Percentiles rank a stretch among this genome's conserved stretches.
Evolutionary conservation across 2,329 filamentous ascomycete species (phyloP).

Genomic region (Clonostachys byssicola): DNA sequence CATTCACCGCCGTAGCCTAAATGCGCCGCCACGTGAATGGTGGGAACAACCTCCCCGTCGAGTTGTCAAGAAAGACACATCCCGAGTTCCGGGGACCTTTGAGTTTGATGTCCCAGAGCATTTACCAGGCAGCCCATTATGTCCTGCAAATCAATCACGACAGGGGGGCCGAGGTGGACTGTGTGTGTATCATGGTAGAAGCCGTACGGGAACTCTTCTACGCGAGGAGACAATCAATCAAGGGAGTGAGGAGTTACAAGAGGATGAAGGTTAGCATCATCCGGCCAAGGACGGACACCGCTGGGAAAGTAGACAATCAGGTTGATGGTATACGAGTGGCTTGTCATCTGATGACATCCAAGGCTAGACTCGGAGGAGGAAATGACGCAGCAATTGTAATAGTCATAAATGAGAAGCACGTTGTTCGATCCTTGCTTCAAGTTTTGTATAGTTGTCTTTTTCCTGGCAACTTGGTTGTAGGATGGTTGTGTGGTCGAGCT

Average conservation of each 20-base stretch:
- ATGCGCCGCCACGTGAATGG: slow-evolving; percentile 23
- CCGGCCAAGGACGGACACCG: neutral
- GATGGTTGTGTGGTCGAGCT: too few species aligned
- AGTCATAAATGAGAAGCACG: too few species aligned
- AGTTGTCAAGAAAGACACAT: slow-evolving; percentile 9
- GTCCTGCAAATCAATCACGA: slow-evolving; percentile 41
- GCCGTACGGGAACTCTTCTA: neutral
- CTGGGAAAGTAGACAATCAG: too few species aligned
- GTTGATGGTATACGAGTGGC: too few species aligned
- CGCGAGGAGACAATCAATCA: slow-evolving; percentile 9
- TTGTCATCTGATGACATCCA: too few species aligned
- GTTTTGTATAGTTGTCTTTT: too few species aligned
- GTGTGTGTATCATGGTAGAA: slow-evolving; percentile 42
- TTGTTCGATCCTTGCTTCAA: too few species aligned
- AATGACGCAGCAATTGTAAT: too few species aligned
- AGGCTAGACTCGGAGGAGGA: too few species aligned
- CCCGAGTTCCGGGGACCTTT: slow-evolving; percentile 20
- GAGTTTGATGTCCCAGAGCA: slow-evolving; percentile 47
- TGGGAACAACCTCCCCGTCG: slow-evolving; percentile 23
- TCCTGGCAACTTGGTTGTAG: too few species aligned
- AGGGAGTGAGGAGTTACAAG: slow-evolving; percentile 9
- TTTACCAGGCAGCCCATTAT: slow-evolving; percentile 44
- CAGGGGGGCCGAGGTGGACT: slow-evolving; percentile 38
- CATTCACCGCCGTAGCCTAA: slow-evolving; percentile 11
- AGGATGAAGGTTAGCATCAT: slow-evolving; percentile 9